Conservation (phyloP, 1,284 basidiomycete genomes). For the Coriolopsis trogii region DNA sequence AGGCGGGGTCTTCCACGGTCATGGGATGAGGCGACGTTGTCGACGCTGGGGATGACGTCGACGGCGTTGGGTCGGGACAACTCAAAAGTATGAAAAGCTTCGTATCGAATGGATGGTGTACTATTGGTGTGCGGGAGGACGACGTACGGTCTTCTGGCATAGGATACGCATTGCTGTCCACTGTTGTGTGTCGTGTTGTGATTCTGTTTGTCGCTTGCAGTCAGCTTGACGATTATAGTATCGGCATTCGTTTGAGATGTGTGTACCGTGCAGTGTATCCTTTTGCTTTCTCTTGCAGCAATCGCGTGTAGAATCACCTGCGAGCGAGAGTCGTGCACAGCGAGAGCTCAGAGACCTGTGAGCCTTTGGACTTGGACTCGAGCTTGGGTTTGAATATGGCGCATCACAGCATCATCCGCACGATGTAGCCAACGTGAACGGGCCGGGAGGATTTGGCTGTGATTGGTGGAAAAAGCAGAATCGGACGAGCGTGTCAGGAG, state of each 20-base stretch:
- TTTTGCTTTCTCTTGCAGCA: constrained; percentile 5
- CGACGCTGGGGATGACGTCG: background rate
- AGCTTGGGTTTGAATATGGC: too few species aligned
- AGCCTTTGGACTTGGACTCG: too few species aligned
- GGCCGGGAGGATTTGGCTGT: background rate
- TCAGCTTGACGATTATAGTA: constrained; percentile 9
- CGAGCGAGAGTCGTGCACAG: too few species aligned
- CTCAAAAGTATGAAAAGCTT: constrained; percentile 23
- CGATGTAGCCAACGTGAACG: too few species aligned
- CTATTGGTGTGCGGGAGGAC: background rate
- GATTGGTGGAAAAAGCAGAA: constrained; percentile 1
- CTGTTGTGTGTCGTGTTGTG: constrained; percentile 13
- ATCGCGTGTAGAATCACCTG: background rate
- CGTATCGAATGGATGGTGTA: constrained; percentile 19
- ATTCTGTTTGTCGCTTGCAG: constrained; percentile 3
- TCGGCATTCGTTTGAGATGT: constrained; percentile 9
- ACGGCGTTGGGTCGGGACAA: background rate
- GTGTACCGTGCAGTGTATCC: background rate
- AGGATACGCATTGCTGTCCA: background rate
- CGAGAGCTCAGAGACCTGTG: too few species aligned
- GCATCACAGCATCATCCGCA: too few species aligned
- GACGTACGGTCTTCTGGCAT: background rate
- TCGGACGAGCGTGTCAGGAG: too few species aligned
- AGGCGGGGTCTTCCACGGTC: background rate
- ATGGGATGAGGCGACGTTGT: background rate